Base-by-base conservation (phyloP, 768 basidiomycete species). In the Leccinum subgranulosum region DNA sequence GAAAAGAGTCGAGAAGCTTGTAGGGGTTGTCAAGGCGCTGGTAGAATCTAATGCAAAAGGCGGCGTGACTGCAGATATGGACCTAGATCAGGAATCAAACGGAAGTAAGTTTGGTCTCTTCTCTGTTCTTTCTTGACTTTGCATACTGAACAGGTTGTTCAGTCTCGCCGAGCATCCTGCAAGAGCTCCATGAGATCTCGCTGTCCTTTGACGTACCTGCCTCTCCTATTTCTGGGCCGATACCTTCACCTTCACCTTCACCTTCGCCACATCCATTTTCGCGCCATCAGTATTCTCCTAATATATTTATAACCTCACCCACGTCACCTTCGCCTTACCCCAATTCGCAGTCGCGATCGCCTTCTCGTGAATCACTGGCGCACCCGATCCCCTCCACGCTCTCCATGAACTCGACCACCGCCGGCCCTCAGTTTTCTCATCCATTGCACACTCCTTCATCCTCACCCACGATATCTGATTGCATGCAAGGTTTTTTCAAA, bases 271-370 rank as follows among this genome's bases (percentile, higher is more conserved):
- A 67, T 49, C 29, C 51, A 31, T 50, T 58, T 10, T 48, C 58
- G 4, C 57, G 57, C 4, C 60, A 54, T 7, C 69, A 49, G 11
- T 56, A 72, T 43, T 82, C 78, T 53, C 87, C 88, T 9, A 86
- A 88, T 61, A 89, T 91, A 63, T 87, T 80, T 66, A 78, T 92
- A 62, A 91, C 87, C 3, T 85, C 86, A 0, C 87, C 89, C 3
- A 73, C 74, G 0, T 77, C 80, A 3, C 67, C 81, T 21, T 74
- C 74, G 5, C 68, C 71, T 1, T 58, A 62, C 43, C 11, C 53
- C 4, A 25, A 45, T 28, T 46, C 69, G 14, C 65, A 71, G 52
- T 53, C 67, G 19, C 62, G 67, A 23, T 58, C 63, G 0, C 53
- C 58, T 1, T 59, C 67, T n/a, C 65, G 60, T 11, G 68, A 68